Conservation (phyloP, 306 rosid genomes). For the Herpetospermum pedunculosum region DNA sequence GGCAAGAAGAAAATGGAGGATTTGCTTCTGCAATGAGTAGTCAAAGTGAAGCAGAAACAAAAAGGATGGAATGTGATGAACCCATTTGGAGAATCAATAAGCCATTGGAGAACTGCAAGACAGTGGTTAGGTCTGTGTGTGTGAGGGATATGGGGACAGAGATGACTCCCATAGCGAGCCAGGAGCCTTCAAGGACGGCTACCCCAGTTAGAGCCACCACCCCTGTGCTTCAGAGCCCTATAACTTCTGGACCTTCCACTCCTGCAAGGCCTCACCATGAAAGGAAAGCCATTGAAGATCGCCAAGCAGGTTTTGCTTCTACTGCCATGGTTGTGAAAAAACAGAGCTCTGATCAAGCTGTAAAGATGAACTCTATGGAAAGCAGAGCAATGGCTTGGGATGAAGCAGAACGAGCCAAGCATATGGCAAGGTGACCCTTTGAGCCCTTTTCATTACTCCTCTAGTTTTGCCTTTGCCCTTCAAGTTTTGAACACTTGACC, state of each 20-base stretch:
- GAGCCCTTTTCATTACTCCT: background rate
- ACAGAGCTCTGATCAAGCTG: slow-evolving; percentile 34
- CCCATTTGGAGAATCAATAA: slow-evolving; percentile 59
- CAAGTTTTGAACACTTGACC: background rate
- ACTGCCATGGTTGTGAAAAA: slow-evolving; percentile 21
- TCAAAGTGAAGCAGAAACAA: slow-evolving; percentile 47
- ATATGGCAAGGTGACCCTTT: slow-evolving; percentile 59
- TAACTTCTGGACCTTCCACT: slow-evolving; percentile 67
- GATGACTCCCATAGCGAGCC: slow-evolving; percentile 94
- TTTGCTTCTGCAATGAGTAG: slow-evolving; percentile 9
- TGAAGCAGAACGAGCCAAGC: slow-evolving; percentile 91
- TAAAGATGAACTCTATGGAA: slow-evolving; percentile 49
- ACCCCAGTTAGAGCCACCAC: slow-evolving; percentile 84
- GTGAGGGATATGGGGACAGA: slow-evolving; percentile 98
- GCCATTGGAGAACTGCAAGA: slow-evolving; percentile 21
- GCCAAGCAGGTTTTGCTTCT: slow-evolving; percentile 13
- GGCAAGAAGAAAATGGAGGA: slow-evolving; percentile 29
- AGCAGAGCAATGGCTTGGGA: slow-evolving; percentile 88
- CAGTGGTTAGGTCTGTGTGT: slow-evolving; percentile 53
- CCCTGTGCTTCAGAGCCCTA: slow-evolving; percentile 59
- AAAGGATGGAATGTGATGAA: slow-evolving; percentile 63
- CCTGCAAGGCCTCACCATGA: slow-evolving; percentile 51
- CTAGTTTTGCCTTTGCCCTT: background rate
- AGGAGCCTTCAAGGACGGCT: slow-evolving; percentile 85
- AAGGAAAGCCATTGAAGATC: slow-evolving; percentile 23